These are phyloP conservation scores for Pseudopithomyces maydicus DNA, from an alignment of 2,329 filamentous ascomycete species.

Conservation along the genomic window DNA sequence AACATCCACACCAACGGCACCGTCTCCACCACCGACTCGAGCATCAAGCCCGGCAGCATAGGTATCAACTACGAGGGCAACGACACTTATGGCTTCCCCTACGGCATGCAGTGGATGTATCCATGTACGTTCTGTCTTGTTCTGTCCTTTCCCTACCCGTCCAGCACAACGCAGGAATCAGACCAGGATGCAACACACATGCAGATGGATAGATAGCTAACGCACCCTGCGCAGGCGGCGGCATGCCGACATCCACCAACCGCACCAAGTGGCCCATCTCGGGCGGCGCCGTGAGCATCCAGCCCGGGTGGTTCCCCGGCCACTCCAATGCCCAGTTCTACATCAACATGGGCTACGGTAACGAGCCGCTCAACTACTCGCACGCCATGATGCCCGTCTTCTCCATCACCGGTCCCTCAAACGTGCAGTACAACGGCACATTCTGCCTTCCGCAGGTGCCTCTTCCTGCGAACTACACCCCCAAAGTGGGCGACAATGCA, in stretches of 20 bases:
- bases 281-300: conserved; percentile 86
- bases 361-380: conserved; percentile 84
- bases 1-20: conserved; percentile 79
- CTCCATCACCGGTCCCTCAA: conserved; percentile 80
- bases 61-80: conserved; percentile 51
- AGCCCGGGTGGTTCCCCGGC: conserved; percentile 95
- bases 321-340: conserved; percentile 83
- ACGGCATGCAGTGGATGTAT: conserved; percentile 94
- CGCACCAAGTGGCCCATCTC: conserved; percentile 88
- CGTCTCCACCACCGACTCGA: conserved; percentile 44
- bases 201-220: conserved; percentile 15
- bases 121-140: conserved; percentile 69
- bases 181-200: background rate
- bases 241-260: conserved; percentile 76
- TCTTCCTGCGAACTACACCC: conserved; percentile 71
- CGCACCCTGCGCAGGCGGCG: conserved; percentile 72
- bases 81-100: conserved; percentile 66
- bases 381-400: conserved; percentile 80
- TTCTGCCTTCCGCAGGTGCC: conserved; percentile 91
- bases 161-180: background rate
- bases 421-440: conserved; percentile 83
- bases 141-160: background rate
- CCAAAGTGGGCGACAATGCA: conserved; percentile 82
- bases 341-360: conserved; percentile 88
- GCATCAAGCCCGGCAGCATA: conserved; percentile 47